Base-by-base conservation (phyloP, 2,329 filamentous ascomycete genomes). In the Apiospora kogelbergensis region DNA sequence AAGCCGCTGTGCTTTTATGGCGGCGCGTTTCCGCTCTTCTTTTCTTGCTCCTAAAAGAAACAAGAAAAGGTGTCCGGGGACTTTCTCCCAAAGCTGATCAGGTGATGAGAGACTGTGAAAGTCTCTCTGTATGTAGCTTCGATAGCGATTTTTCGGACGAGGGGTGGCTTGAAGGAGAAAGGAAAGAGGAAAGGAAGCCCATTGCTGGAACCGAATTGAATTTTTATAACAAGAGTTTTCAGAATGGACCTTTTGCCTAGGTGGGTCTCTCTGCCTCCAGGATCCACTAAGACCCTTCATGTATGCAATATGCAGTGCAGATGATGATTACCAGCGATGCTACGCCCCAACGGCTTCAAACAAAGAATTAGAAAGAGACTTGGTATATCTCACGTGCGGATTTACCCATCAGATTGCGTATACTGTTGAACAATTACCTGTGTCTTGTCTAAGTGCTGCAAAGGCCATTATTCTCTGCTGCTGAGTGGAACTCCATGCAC, bases 121-220 rank as follows among this genome's bases (percentile, higher is more conserved):
- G 76, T 88, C 86, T 92, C 93, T 91, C 93, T 97, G 85, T 91
- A 93, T 94, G 84, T 78, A 94, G 95, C 95, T 98, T 97, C 92
- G 94, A 97, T 90, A 92, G 95, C 95, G 95, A 98, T 97, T 94
- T 94, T 94, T 98, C 90, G 94, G 95, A 88, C 95, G 95, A 97
- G 94, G 90, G 92, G 91, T 90, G 89, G 89, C 84, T 83, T 79
- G 80, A 80, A 77, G 77, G 77, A 80, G 77, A 80, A 78, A 80
- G 79, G 71, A 78, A 74, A 76, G 76, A 77, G 72, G 68, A 73
- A 74, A 73, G 72, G 76, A 73, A 74, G 46, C 64, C 69, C 48
- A 60, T 70, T 69, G 67, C 7, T 4, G 37, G 30, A 60, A 26
- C 41, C 66, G 67, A 44, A 71, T 66, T 45, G 63, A 72, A 75